Conservation (phyloP, 2,329 filamentous ascomycete species). For the Penicillium sp. region DNA sequence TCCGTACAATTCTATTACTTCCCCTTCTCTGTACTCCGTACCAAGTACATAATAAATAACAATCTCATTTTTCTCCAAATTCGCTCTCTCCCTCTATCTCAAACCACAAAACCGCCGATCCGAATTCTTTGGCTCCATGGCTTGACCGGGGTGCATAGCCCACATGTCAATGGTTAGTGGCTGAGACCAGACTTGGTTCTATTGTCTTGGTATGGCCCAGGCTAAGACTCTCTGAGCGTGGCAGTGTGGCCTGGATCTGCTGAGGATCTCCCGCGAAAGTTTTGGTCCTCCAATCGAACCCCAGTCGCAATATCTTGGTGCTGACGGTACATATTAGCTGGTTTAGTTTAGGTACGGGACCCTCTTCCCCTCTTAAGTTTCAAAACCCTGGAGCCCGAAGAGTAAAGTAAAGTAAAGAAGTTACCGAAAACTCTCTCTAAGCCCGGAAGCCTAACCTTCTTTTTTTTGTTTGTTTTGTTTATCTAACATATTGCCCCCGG, state of each 20-base stretch:
- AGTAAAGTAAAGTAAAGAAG: conserved; percentile 14
- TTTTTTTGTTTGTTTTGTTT: neutral
- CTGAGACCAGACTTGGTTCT: neutral
- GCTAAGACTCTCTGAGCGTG: neutral
- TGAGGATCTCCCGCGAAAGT: conserved; percentile 40
- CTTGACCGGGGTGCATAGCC: conserved; percentile 7
- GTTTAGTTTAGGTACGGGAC: conserved; percentile 18
- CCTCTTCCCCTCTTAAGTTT: conserved; percentile 19
- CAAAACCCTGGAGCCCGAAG: neutral
- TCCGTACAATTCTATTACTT: neutral
- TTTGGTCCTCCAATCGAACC: conserved; percentile 27
- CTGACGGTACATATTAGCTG: neutral
- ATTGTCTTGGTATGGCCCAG: neutral
- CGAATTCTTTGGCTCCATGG: neutral
- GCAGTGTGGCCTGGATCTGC: conserved; percentile 29
- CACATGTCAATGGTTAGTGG: conserved; percentile 3
- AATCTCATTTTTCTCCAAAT: neutral
- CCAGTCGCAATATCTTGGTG: neutral
- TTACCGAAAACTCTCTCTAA: conserved; percentile 23
- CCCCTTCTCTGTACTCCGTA: neutral
- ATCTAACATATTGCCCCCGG: conserved; percentile 7
- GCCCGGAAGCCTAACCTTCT: conserved; percentile 22
- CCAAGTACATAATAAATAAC: too few relatives aligned
- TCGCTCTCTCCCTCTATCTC: neutral
- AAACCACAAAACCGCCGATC: conserved; percentile 9